Percentiles rank a stretch among this genome's conserved stretches.
phyloP scores from a whole-genome alignment of 2,329 filamentous ascomycete genomes.

The Raffaelea albimanens region DNA sequence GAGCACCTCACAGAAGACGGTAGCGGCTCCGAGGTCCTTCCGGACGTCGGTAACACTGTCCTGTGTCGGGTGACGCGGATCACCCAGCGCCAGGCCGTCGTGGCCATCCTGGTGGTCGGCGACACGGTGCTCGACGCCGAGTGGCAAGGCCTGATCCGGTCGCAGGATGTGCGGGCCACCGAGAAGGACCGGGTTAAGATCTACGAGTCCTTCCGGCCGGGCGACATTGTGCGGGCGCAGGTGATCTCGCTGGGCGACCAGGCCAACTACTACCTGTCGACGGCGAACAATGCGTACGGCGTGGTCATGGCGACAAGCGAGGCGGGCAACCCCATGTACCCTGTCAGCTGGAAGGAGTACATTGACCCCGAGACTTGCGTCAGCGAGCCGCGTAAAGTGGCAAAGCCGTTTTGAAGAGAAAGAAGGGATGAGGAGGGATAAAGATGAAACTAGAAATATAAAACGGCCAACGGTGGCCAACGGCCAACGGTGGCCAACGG shows the following conservation, averaged over 20 bases:
- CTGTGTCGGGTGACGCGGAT: conserved; percentile 81
- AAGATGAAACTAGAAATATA: no score
- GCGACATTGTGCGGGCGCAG: conserved; percentile 79
- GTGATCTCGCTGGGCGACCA: conserved; percentile 92
- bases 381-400: conserved; percentile 80
- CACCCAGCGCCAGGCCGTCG: conserved; percentile 72
- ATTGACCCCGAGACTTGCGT: conserved; percentile 69
- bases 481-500: no score
- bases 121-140: conserved; percentile 64
- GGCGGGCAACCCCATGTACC: conserved; percentile 81
- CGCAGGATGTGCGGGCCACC: conserved; percentile 86
- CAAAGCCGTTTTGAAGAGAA: conserved; percentile 67
- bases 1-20: conserved; percentile 22
- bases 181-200: conserved; percentile 94
- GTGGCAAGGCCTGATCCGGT: conserved; percentile 76
- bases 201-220: conserved; percentile 82
- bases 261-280: conserved; percentile 89
- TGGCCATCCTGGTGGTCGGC: conserved; percentile 77
- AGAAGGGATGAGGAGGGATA: no score
- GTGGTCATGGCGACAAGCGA: conserved; percentile 91
- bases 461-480: no score
- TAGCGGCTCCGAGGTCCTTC: conserved; percentile 69
- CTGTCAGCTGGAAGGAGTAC: conserved; percentile 93
- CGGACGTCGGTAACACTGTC: conserved; percentile 70
- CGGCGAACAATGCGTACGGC: conserved; percentile 81